Evolutionary conservation across 441 rosid species (phyloP).

Genomic region (Adansonia grandidieri): DNA sequence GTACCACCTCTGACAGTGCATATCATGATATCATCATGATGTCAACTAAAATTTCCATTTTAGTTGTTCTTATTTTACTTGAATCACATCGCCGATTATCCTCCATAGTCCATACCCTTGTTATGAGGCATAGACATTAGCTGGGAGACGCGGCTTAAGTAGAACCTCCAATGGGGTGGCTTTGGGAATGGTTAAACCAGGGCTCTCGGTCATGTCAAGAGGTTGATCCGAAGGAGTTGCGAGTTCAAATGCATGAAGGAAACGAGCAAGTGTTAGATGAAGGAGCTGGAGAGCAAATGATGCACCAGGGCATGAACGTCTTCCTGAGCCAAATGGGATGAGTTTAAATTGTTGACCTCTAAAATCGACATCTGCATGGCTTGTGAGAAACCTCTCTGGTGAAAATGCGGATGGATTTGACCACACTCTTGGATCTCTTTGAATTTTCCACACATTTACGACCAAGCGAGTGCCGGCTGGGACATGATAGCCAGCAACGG

Average conservation of each 20-base stretch:
- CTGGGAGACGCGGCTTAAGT: conserved; percentile 42
- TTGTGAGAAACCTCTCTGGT: conserved; percentile 49
- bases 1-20: neutral
- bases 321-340: conserved; percentile 46
- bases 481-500: conserved; percentile 45
- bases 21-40: neutral
- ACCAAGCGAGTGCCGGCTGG: conserved; percentile 53
- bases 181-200: conserved; percentile 38
- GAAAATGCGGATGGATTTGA: conserved; percentile 38
- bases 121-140: conserved; percentile 27
- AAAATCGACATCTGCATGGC: conserved; percentile 35
- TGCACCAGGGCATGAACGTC: conserved; percentile 41
- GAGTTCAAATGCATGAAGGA: conserved; percentile 45
- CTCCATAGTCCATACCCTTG: neutral
- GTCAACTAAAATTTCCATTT: neutral
- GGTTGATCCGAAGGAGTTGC: conserved; percentile 25
- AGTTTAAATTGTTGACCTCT: conserved; percentile 39
- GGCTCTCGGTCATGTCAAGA: conserved; percentile 45
- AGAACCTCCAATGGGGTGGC: conserved; percentile 48
- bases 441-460: conserved; percentile 50
- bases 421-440: conserved; percentile 52
- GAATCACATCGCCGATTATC: neutral
- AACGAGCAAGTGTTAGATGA: conserved; percentile 38
- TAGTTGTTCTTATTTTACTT: conserved; percentile 9
- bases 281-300: conserved; percentile 36